These are phyloP conservation scores for Jaenimonas drosophilae DNA, from an alignment of 208 protist genomes.

Conservation along the genomic window DNA sequence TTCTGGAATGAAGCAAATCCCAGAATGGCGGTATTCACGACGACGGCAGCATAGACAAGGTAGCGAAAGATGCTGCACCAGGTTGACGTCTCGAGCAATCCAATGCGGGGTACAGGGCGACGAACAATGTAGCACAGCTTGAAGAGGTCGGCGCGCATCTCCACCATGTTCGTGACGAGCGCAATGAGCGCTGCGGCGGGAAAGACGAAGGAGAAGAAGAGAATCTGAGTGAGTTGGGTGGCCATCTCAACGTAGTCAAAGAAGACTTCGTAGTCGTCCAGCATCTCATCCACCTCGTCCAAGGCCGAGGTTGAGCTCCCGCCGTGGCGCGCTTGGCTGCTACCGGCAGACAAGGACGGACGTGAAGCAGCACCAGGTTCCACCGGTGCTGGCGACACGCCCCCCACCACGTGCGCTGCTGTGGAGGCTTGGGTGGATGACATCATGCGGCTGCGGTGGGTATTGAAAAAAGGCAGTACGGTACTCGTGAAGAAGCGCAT, in stretches of 20 bases:
- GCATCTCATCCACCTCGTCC: slow-evolving; percentile 28
- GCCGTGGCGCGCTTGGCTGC: too few relatives aligned
- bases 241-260: slow-evolving; percentile 71
- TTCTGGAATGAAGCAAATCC: slow-evolving; percentile 25
- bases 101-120: slow-evolving; percentile 32
- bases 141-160: slow-evolving; percentile 50
- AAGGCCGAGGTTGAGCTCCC: slow-evolving; percentile 19
- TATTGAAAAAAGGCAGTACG: slow-evolving; percentile 41
- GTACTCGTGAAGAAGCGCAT: slow-evolving; percentile 39
- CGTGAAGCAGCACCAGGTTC: too few relatives aligned
- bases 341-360: too few relatives aligned
- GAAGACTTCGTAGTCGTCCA: slow-evolving; percentile 51
- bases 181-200: slow-evolving; percentile 42
- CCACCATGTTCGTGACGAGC: slow-evolving; percentile 60
- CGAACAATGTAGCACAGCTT: slow-evolving; percentile 52
- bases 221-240: slow-evolving; percentile 68
- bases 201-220: slow-evolving; percentile 57
- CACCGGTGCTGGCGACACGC: too few relatives aligned
- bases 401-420: too few relatives aligned
- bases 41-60: slow-evolving; percentile 20
- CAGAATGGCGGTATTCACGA: slow-evolving; percentile 49
- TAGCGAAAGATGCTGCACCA: slow-evolving; percentile 39
- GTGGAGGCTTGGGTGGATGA: neutral
- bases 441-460: slow-evolving; percentile 14
- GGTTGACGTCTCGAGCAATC: slow-evolving; percentile 20